Conservation (phyloP, 768 basidiomycete genomes). For the Xanthoconium purpureum region DNA sequence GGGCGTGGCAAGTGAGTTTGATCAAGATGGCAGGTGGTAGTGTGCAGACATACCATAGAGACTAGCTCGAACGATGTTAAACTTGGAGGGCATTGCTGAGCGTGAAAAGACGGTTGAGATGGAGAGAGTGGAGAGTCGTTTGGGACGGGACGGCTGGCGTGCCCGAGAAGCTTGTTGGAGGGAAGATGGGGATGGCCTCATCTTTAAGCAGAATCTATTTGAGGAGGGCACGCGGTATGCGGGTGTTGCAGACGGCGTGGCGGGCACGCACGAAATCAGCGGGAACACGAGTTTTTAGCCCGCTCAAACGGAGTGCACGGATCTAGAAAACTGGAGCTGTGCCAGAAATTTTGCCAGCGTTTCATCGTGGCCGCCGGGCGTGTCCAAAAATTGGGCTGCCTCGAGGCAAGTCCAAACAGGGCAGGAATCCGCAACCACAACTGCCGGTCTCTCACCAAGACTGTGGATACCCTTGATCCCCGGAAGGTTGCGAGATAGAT, state of each 20-base stretch:
- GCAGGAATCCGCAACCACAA: not conserved
- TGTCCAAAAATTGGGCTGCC: constrained; percentile 6
- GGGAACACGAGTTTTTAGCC: constrained; percentile 26
- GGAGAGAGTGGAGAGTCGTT: constrained; percentile 32
- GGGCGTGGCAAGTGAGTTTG: not conserved
- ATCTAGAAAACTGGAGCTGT: constrained; percentile 21
- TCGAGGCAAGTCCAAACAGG: constrained; percentile 24
- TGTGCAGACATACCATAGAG: constrained; percentile 55
- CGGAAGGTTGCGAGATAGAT: too few relatives aligned
- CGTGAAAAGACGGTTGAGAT: constrained; percentile 31
- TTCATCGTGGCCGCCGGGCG: constrained; percentile 9
- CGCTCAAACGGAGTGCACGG: constrained; percentile 25
- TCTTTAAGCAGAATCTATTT: constrained; percentile 26
- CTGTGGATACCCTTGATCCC: too few relatives aligned
- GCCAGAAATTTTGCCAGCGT: constrained; percentile 14
- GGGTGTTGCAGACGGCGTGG: constrained; percentile 32
- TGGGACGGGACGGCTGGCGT: constrained; percentile 33
- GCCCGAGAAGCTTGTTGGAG: constrained; percentile 18
- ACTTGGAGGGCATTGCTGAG: constrained; percentile 62
- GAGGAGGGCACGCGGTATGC: constrained; percentile 28
- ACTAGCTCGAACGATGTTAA: constrained; percentile 64
- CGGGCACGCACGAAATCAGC: constrained; percentile 16
- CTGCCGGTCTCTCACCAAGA: not conserved
- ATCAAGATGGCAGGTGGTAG: constrained; percentile 2
- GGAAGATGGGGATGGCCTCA: constrained; percentile 23